phyloP scores from a whole-genome alignment of 2,329 filamentous ascomycete species.

The Thyridium curvatum region DNA sequence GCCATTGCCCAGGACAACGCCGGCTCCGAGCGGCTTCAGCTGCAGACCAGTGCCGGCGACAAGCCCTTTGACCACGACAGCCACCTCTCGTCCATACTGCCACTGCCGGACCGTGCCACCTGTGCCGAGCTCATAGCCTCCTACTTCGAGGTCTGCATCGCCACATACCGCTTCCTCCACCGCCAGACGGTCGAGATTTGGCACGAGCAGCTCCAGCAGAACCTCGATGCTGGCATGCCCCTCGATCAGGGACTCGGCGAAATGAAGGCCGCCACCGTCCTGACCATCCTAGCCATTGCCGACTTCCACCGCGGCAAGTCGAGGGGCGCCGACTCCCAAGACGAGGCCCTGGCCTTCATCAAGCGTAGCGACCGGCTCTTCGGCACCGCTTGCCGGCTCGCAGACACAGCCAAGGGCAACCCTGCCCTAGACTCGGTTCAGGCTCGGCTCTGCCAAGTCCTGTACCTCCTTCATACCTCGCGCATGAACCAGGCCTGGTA shows the following conservation, averaged over 20 bases:
- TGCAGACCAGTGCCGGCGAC: constrained; percentile 18
- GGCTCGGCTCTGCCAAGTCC: constrained; percentile 47
- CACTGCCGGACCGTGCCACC: constrained; percentile 8
- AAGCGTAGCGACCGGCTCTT: background rate
- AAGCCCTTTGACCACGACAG: constrained; percentile 16
- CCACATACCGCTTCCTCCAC: constrained; percentile 53
- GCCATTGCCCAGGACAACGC: constrained; percentile 11
- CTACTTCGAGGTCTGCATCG: constrained; percentile 54
- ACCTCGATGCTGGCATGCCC: no score
- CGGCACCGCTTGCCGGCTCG: background rate
- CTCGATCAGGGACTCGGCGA: constrained; percentile 31
- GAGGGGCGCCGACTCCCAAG: no score
- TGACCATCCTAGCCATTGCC: constrained; percentile 41
- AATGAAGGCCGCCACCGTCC: constrained; percentile 38
- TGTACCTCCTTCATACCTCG: constrained; percentile 51
- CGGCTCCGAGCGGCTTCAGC: constrained; percentile 15
- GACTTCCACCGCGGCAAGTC: no score
- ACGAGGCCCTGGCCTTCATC: no score
- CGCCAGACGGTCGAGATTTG: constrained; percentile 41
- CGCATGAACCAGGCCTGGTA: constrained; percentile 57
- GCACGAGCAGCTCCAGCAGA: constrained; percentile 11
- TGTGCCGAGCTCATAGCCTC: constrained; percentile 20
- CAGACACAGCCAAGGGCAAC: background rate
- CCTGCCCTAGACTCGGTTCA: constrained; percentile 44
- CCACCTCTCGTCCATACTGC: constrained; percentile 9